These are phyloP conservation scores for Tetrapisispora taiwanensis DNA, from an alignment of 805 yeast species.

Conservation along the genomic window DNA sequence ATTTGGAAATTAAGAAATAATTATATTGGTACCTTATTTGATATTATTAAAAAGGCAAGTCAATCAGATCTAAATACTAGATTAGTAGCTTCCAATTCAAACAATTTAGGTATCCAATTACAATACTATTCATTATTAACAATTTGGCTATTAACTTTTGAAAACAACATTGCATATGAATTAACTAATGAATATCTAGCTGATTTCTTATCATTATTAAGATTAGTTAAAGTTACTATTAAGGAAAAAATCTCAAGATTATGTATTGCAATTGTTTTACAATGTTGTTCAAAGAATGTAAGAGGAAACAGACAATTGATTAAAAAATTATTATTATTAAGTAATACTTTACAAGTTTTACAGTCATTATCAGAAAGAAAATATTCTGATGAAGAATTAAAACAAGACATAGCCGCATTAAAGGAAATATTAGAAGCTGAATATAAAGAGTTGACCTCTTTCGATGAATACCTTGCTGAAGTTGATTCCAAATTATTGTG, in stretches of 20 bases:
- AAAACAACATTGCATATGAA: conserved; percentile 39
- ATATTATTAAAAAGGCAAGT: conserved; percentile 34
- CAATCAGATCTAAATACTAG: conserved; percentile 20
- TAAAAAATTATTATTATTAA: conserved; percentile 59
- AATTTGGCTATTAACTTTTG: conserved; percentile 81
- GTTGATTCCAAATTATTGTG: conserved; percentile 64
- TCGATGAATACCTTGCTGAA: conserved; percentile 86
- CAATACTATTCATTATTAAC: conserved; percentile 71
- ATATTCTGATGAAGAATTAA: conserved; percentile 90
- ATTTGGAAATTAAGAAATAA: conserved; percentile 29
- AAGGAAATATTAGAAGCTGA: conserved; percentile 56
- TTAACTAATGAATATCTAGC: conserved; percentile 46
- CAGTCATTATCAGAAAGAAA: conserved; percentile 71
- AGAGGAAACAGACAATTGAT: conserved; percentile 38
- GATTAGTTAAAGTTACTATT: conserved; percentile 66
- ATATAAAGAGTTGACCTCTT: conserved; percentile 72
- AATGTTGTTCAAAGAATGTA: conserved; percentile 38
- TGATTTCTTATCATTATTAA: conserved; percentile 35
- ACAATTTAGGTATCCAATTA: conserved; percentile 57
- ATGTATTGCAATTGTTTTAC: conserved; percentile 63
- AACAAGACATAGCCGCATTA: conserved; percentile 55
- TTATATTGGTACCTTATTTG: conserved; percentile 41
- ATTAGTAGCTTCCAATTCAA: conserved; percentile 28
- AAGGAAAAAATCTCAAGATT: conserved; percentile 87
- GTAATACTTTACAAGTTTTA: conserved; percentile 62